Percentiles rank a stretch among this genome's conserved stretches.
These are phyloP conservation scores for Dothistroma septosporum DNA, from an alignment of 2,329 filamentous ascomycete species.

Conservation along the genomic window DNA sequence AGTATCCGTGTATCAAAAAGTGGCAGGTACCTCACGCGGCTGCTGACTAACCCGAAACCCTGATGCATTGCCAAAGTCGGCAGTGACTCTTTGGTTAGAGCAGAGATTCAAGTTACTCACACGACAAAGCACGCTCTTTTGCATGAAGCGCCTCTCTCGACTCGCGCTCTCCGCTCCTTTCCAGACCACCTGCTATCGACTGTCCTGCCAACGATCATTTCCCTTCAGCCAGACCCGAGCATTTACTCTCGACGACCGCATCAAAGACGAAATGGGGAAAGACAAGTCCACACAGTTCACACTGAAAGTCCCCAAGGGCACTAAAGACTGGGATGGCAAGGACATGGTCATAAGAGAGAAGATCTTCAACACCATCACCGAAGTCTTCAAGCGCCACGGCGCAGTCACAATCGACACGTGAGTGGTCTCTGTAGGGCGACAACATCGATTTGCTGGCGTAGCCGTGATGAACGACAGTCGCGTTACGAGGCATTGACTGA, in stretches of 20 bases:
- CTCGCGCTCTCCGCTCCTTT: constrained; percentile 8
- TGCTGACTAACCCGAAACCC: neutral
- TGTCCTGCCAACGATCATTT: neutral
- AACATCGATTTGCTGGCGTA: no score
- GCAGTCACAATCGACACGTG: constrained; percentile 74
- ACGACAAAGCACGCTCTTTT: constrained; percentile 8
- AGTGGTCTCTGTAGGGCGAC: constrained; percentile 11
- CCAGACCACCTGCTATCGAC: neutral
- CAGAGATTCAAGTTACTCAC: neutral
- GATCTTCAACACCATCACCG: constrained; percentile 70
- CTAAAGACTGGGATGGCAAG: constrained; percentile 76
- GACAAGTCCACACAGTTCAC: constrained; percentile 50
- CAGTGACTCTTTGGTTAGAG: neutral
- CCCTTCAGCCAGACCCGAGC: constrained; percentile 3
- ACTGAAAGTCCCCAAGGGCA: constrained; percentile 87
- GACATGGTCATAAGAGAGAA: constrained; percentile 77
- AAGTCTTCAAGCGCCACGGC: constrained; percentile 80
- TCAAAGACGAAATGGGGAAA: constrained; percentile 45
- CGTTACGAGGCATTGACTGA: constrained; percentile 11
- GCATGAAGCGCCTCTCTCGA: constrained; percentile 18
- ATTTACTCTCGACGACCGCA: constrained; percentile 13
- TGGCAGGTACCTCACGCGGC: neutral
- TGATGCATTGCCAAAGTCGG: neutral
- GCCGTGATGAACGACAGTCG: no score
- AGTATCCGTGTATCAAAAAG: neutral